Conservation (phyloP, 345 rosid genomes). For the Hirschfeldia incana region DNA sequence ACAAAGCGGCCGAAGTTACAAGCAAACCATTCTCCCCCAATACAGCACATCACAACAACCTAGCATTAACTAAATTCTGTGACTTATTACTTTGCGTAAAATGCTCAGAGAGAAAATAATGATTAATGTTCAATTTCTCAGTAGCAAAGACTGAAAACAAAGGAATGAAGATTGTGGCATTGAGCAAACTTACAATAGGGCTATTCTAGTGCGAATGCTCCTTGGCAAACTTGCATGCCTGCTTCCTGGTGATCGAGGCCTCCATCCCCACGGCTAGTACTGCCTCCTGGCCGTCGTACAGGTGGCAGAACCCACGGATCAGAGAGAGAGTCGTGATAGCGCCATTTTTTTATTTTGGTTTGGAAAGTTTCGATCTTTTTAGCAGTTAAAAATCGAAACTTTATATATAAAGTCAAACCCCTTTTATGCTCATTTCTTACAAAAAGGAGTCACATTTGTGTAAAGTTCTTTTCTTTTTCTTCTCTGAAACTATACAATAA, state of each 20-base stretch:
- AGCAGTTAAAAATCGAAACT: constrained; percentile 12
- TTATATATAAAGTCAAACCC: constrained; percentile 17
- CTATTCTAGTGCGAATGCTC: constrained; percentile 91
- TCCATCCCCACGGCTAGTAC: constrained; percentile 90
- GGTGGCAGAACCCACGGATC: constrained; percentile 95
- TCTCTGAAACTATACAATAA: no score
- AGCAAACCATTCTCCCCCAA: no score
- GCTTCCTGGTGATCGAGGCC: constrained; percentile 87
- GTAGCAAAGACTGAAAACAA: neutral
- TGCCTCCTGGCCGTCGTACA: constrained; percentile 95
- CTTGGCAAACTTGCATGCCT: constrained; percentile 95
- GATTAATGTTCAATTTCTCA: neutral
- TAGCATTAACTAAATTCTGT: no score
- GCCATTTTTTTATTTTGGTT: constrained; percentile 52
- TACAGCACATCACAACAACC: no score
- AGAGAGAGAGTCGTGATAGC: constrained; percentile 59
- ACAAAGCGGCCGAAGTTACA: neutral
- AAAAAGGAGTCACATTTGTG: no score
- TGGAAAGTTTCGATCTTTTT: neutral
- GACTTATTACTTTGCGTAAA: no score
- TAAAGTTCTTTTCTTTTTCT: neutral
- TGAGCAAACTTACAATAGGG: constrained; percentile 75
- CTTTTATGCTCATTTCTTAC: neutral
- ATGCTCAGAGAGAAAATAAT: no score
- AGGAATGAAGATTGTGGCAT: neutral